Evolutionary conservation across 2,329 filamentous ascomycete species (phyloP).

Genomic region (Fusarium falciforme): DNA sequence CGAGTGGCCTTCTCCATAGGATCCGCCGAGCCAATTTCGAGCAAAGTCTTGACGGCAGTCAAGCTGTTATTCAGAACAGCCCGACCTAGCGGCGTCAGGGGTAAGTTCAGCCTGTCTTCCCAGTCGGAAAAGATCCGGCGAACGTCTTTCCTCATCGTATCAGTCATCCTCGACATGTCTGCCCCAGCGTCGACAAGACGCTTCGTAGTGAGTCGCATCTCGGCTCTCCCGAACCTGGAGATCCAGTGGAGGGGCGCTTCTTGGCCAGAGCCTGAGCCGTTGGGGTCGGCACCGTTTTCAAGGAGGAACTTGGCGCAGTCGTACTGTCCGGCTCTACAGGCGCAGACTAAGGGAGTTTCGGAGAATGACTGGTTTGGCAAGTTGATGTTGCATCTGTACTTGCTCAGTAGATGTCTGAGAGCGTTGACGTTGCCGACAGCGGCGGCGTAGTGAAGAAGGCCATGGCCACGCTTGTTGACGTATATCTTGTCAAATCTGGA

Average conservation of each 20-base stretch:
- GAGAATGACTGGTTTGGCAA: neutral
- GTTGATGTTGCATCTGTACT: constrained; percentile 4
- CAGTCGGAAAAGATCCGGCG: neutral
- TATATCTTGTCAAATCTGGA: constrained; percentile 4
- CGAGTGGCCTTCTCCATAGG: neutral
- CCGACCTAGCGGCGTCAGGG: neutral
- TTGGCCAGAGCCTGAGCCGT: neutral
- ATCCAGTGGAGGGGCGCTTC: constrained; percentile 5
- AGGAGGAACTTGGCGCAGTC: neutral
- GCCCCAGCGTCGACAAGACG: neutral
- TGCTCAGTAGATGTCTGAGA: neutral
- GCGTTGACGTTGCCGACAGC: neutral
- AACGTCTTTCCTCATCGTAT: neutral
- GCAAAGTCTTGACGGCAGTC: neutral
- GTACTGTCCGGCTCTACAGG: neutral
- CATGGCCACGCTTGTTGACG: neutral
- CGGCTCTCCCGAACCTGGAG: neutral
- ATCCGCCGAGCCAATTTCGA: neutral
- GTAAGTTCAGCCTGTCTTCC: neutral
- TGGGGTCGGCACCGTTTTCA: neutral
- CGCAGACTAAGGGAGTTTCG: constrained; percentile 3
- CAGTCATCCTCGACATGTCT: neutral
- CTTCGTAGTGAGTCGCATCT: neutral
- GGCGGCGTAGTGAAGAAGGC: constrained; percentile 1
- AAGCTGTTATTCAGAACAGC: neutral